Evolutionary conservation across 139 green algal genomes (phyloP), one percentile per base, ranked within the genome.

Genomic region (Diplosphaera chodatii): DNA sequence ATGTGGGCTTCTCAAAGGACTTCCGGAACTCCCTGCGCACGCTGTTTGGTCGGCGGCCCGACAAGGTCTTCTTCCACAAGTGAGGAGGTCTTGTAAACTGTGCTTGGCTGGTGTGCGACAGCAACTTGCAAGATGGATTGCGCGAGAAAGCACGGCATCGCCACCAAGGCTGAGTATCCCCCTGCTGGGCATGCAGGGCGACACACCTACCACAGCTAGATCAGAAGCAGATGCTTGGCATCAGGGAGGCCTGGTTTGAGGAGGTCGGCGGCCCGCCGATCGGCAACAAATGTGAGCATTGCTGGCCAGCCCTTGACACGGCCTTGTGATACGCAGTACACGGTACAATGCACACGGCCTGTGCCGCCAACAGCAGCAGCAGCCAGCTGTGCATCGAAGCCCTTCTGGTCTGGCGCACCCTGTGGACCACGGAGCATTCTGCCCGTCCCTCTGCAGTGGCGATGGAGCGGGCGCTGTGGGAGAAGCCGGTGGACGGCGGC

Each of bases 1-100:
- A 94, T 77, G 82, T 97, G 13, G 92, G 92, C 8, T 97, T 97
- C 70, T 91, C 85, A 28, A 87, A 85, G 64, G 83, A 95, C 63
- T 82, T 96, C 66, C 77, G 84, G 22, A 88, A 90, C 75, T 89
- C 89, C 27, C 83, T 97, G 70, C 70, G 88, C 21, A 94, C 85
- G 4, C 64, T 97, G 8, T 84, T 97, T 32, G 80, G 82, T 34
- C 78, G 92, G 21, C 79, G 91, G 0, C 89, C 91, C 13, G 91
- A 97, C 29, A 90, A 93, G 66, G 80, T 87, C 3, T 81, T 90
- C 80, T 95, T 85, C 74, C 96, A 86, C 86, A 94, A 91, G 86
- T 87, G 32, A 63, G 67, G 37, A 48, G 6, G 37, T 48, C 37
- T 20, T 48, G 8, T 10, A 6, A 20, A 48, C 37, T 48, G 37